These are phyloP conservation scores for Cylindrotheca closterium DNA, from an alignment of 108 stramenopile species.

Conservation along the genomic window DNA sequence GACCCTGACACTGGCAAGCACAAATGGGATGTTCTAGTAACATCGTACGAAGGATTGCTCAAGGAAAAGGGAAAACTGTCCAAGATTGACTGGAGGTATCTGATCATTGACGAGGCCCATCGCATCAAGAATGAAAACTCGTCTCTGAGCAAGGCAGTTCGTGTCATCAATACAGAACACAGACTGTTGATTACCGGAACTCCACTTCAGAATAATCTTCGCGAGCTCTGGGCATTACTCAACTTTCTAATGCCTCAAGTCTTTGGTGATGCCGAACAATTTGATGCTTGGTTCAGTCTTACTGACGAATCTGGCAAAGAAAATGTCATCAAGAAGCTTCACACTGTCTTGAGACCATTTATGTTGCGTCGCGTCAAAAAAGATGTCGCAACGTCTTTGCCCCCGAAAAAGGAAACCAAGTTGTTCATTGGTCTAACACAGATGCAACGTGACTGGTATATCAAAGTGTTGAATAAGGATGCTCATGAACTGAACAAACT, in stretches of 20 bases:
- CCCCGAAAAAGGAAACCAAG: conserved; percentile 96
- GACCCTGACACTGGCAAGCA: conserved; percentile 51
- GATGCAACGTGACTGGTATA: conserved; percentile 98
- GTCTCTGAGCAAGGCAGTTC: conserved; percentile 74
- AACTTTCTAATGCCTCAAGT: conserved; percentile 95
- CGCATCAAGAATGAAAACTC: conserved; percentile 99
- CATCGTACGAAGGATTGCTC: conserved; percentile 93
- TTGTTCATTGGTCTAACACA: conserved; percentile 90
- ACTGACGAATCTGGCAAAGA: conserved; percentile 72
- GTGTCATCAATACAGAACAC: conserved; percentile 74
- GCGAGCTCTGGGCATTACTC: conserved; percentile 95
- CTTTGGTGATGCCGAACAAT: conserved; percentile 93
- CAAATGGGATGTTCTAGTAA: conserved; percentile 94
- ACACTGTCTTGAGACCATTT: conserved; percentile 96
- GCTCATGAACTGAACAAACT: conserved; percentile 89
- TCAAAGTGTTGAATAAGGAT: conserved; percentile 88
- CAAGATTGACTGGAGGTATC: conserved; percentile 83
- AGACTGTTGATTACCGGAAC: conserved; percentile 96
- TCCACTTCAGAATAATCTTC: conserved; percentile 75
- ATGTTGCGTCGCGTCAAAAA: conserved; percentile 98
- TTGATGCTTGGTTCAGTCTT: conserved; percentile 94
- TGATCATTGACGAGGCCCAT: conserved; percentile 95
- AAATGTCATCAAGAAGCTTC: conserved; percentile 96
- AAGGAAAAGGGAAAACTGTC: conserved; percentile 84
- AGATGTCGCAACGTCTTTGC: conserved; percentile 93